Percentiles rank a stretch among this genome's conserved stretches.
These are phyloP conservation scores for Calonectria pauciramosa DNA, from an alignment of 2,329 filamentous ascomycete genomes.

Conservation along the genomic window DNA sequence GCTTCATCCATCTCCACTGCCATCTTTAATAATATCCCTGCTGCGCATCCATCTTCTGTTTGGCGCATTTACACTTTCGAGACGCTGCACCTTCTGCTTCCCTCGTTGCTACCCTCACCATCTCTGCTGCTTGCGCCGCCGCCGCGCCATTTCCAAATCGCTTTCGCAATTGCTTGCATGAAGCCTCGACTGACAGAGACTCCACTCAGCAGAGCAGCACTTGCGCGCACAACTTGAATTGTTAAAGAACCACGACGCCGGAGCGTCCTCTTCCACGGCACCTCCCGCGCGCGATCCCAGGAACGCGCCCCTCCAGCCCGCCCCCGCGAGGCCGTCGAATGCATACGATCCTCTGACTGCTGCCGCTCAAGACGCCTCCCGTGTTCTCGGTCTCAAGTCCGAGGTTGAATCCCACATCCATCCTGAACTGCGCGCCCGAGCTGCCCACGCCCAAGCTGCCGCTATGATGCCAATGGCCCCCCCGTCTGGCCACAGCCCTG, in stretches of 20 bases:
- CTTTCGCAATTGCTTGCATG: constrained; percentile 32
- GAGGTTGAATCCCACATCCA: constrained; percentile 63
- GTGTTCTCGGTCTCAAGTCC: constrained; percentile 51
- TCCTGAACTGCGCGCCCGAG: constrained; percentile 59
- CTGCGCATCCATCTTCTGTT: constrained; percentile 29
- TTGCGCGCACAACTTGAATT: constrained; percentile 61
- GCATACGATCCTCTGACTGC: constrained; percentile 59
- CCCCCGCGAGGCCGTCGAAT: constrained; percentile 55
- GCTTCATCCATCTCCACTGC: constrained; percentile 27
- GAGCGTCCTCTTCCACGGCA: constrained; percentile 48
- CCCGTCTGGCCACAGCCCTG: constrained; percentile 50
- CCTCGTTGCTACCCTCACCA: constrained; percentile 24
- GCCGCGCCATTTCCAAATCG: constrained; percentile 31
- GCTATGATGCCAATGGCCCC: constrained; percentile 57
- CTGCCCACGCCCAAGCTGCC: constrained; percentile 46
- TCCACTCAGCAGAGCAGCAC: constrained; percentile 53
- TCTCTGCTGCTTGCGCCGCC: constrained; percentile 27
- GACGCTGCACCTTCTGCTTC: constrained; percentile 27
- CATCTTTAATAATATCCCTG: constrained; percentile 41
- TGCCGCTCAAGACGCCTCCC: constrained; percentile 51
- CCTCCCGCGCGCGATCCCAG: constrained; percentile 48
- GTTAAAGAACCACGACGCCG: constrained; percentile 56
- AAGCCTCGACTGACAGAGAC: constrained; percentile 42
- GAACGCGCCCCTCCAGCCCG: constrained; percentile 46
- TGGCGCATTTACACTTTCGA: constrained; percentile 33